Percentiles rank a stretch among this genome's conserved stretches.
Evolutionary conservation across 352 stramenopile species (phyloP).

Genomic region (Pythium phragmitis): DNA sequence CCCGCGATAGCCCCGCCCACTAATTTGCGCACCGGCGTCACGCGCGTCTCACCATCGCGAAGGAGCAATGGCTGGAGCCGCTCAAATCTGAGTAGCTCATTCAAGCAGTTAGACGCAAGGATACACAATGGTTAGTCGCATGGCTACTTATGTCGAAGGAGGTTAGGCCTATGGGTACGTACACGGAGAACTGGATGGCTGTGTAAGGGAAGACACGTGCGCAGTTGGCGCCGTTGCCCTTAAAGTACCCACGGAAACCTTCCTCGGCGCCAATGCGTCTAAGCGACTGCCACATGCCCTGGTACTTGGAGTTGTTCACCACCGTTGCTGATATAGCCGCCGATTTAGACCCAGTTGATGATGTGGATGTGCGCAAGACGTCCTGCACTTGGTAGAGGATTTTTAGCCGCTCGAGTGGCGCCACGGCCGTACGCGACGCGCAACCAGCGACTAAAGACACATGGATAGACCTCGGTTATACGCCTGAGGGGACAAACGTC

Average conservation of each 20-base stretch:
- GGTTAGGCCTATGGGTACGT: slow-evolving; percentile 13
- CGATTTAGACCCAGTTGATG: neutral
- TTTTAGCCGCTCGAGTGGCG: slow-evolving; percentile 74
- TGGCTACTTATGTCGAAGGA: neutral
- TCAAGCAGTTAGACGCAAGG: too few relatives aligned
- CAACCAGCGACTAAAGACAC: slow-evolving; percentile 55
- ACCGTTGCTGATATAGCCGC: too few relatives aligned
- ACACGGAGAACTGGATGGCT: slow-evolving; percentile 71
- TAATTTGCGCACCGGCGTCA: slow-evolving; percentile 56
- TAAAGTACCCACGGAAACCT: slow-evolving; percentile 64
- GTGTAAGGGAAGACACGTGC: slow-evolving; percentile 78
- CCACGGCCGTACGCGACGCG: slow-evolving; percentile 63
- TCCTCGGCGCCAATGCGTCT: slow-evolving; percentile 64
- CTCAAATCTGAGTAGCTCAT: slow-evolving; percentile 40
- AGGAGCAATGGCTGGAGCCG: slow-evolving; percentile 53
- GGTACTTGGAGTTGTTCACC: slow-evolving; percentile 41
- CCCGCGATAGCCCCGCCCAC: slow-evolving; percentile 57
- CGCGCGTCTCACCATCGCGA: slow-evolving; percentile 33
- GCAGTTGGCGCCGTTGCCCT: slow-evolving; percentile 81
- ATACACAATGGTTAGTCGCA: too few relatives aligned
- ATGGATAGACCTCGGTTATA: neutral
- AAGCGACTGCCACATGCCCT: slow-evolving; percentile 53
- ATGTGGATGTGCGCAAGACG: slow-evolving; percentile 22
- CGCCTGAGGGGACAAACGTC: neutral
- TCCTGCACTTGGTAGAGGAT: slow-evolving; percentile 83